Evolutionary conservation across 495 filamentous ascomycete species (phyloP), one percentile per base, ranked within the genome.

Genomic region (Lepidopterella palustris): DNA sequence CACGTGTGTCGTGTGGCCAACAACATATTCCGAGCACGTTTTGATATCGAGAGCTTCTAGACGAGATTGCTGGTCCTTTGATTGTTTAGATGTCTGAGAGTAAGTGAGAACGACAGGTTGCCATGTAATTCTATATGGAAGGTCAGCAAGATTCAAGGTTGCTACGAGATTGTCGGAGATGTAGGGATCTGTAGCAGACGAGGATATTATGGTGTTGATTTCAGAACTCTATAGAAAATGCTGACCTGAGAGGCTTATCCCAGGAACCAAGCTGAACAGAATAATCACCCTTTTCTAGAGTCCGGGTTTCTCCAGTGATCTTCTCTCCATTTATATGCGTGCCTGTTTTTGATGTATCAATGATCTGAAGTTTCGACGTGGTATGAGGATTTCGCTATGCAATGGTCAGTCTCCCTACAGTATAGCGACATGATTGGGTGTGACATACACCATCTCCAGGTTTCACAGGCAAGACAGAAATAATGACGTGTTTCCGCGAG

Each of bases 401-500:
- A 18, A 1, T 59, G 3, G 21, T 50, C 47, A 31, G 45, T 18
- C n/a, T 48, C n/a, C 27, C 11, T 1, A 60, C n/a, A 0, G 10
- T 52, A 21, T 58, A 25, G 59, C 8, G 1, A 40, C n/a, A 23
- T 47, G n/a, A 20, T 23, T 24, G 23, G 57, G 23, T 42, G 15
- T 13, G 23, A 55, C 56, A 29, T 82, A 95, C 88, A 55, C 84
- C 87, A 72, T 90, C 85, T 51, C 82, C 87, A 6, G 83, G 73
- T 29, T 77, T 72, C 5, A 93, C 86, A 0, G 72, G 61, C 11
- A 78, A 82, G 1, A 97, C 83, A 26, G 84, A 77, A 55, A 98
- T 84, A 27, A 84, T 84, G 65, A 97, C 76, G 71, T 98, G 93
- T 61, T 92, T 86, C 28, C 92, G 81, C n/a, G 93, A 98, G 51